Evolutionary conservation across 148 eudicot species (phyloP), one percentile per base, ranked within the genome.

Genomic region (Dianthus caryophyllus): DNA sequence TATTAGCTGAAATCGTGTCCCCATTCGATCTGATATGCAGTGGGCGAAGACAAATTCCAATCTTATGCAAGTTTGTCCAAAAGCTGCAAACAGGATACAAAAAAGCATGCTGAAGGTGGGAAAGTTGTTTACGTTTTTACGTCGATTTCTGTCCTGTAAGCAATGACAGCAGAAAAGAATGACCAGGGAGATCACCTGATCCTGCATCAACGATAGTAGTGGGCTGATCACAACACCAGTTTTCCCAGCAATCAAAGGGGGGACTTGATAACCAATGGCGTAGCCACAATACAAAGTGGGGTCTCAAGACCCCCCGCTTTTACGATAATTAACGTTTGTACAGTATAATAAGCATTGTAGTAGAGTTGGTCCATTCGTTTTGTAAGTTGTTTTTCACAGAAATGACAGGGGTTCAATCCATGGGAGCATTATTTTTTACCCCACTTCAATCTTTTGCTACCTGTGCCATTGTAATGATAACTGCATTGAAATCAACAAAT

Each of bases 261-360:
- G 96, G 64, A 89, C 86, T 85, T 89, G 96, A 75, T 89, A 89
- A 79, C 96, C n/a, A n/a, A n/a, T n/a, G n/a, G n/a, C n/a, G n/a
- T n/a, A n/a, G n/a, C n/a, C n/a, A n/a, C n/a, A n/a, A n/a, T n/a
- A n/a, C n/a, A n/a, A n/a, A n/a, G n/a, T n/a, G n/a, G n/a, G n/a
- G n/a, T n/a, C n/a, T n/a, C n/a, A n/a, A n/a, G n/a, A n/a, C n/a
- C n/a, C n/a, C n/a, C n/a, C n/a, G n/a, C n/a, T n/a, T n/a, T n/a
- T n/a, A n/a, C n/a, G n/a, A n/a, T n/a, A n/a, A n/a, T n/a, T n/a
- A n/a, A n/a, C n/a, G n/a, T n/a, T n/a, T n/a, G n/a, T n/a, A n/a
- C n/a, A n/a, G n/a, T n/a, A n/a, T n/a, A n/a, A n/a, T n/a, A n/a
- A n/a, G n/a, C n/a, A n/a, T n/a, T n/a, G n/a, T n/a, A n/a, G n/a